Base-by-base conservation (phyloP, 2,329 filamentous ascomycete genomes). In the Aspergillus hiratsukae region DNA sequence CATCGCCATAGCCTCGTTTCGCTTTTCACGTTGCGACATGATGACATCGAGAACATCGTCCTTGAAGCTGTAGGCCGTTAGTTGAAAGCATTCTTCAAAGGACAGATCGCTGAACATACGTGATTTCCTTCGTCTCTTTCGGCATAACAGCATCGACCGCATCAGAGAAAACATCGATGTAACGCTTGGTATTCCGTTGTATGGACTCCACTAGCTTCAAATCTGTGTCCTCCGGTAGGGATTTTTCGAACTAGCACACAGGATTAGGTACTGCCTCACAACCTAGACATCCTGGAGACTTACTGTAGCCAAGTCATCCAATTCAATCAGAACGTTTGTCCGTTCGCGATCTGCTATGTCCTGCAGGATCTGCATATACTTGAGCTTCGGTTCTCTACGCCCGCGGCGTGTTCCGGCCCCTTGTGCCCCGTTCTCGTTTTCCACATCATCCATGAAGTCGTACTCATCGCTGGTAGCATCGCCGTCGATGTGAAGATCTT, bases 41-140 rank as follows among this genome's bases (percentile, higher is more conserved):
- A 99, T 88, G 29, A 99, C 90, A 75, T 99, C 94, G 46, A 99
- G 82, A 9, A 97, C 92, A 75, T 99, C 94, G 69, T 97, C 92
- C 74, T 97, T 97, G 82, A 96, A 97, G 64, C 88, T 91, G 64
- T 37, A 14, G 8, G n/a, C 21, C 55, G 62, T 71, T 64, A 71
- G 61, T 31, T n/a, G 19, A 35, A 46, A 49, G 48, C 37, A 48
- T 35, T 1, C 17, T 53, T 58, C 46, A 41, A 7, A 27, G 23
- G 25, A 17, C 50, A n/a, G 9, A 6, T 27, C 21, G 10, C 11
- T 41, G 17, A 14, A 69, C 84, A 65, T 81, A 91, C 84, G 84
- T 92, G 63, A 93, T 82, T 62, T 96, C 91, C 53, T 81, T 81
- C 14, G 84, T 88, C 43, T 92, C 88, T 60, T 83, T 80, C 0